A percentile compares a stretch with the other conserved stretches of the same genome.
Conservation (phyloP, 2,329 filamentous ascomycete species). For the Colletotrichum sp. region DNA sequence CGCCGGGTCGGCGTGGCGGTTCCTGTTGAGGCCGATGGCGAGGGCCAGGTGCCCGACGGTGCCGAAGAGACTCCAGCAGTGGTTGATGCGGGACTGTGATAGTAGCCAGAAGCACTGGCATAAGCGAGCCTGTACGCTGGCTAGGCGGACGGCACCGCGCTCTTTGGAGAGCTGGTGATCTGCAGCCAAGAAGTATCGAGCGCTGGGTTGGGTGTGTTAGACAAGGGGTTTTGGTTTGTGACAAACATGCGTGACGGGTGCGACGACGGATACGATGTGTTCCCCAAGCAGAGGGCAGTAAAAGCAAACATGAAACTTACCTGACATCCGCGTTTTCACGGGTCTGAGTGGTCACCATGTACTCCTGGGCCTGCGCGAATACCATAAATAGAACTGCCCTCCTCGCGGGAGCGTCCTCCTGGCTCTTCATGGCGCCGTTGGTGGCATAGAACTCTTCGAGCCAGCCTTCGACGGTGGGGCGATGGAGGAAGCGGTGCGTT, state of each 20-base stretch:
- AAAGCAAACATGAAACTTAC: not conserved
- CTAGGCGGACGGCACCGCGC: conserved; percentile 40
- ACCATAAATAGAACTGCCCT: conserved; percentile 53
- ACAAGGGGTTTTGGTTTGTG: not conserved
- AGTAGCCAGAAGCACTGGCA: conserved; percentile 49
- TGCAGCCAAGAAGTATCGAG: conserved; percentile 36
- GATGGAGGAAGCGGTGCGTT: conserved; percentile 60
- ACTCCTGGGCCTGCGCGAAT: conserved; percentile 55
- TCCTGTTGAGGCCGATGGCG: conserved; percentile 45
- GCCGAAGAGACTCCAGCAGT: conserved; percentile 52
- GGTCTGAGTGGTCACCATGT: conserved; percentile 26
- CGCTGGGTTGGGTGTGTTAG: conserved; percentile 22
- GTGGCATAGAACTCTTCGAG: conserved; percentile 46
- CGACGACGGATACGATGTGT: not conserved
- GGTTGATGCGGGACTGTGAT: conserved; percentile 49
- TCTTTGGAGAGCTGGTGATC: conserved; percentile 43
- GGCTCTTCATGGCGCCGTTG: conserved; percentile 29
- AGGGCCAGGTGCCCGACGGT: conserved; percentile 42
- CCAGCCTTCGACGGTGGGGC: conserved; percentile 55
- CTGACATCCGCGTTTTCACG: conserved; percentile 14
- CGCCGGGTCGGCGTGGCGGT: conserved; percentile 25
- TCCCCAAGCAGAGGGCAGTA: not conserved
- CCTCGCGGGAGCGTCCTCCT: conserved; percentile 27
- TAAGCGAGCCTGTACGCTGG: conserved; percentile 46
- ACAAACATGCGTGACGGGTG: not conserved